Evolutionary conservation across 306 rosid genomes (phyloP), one percentile per base, ranked within the genome.

Genomic region (Inga leiocalycina): DNA sequence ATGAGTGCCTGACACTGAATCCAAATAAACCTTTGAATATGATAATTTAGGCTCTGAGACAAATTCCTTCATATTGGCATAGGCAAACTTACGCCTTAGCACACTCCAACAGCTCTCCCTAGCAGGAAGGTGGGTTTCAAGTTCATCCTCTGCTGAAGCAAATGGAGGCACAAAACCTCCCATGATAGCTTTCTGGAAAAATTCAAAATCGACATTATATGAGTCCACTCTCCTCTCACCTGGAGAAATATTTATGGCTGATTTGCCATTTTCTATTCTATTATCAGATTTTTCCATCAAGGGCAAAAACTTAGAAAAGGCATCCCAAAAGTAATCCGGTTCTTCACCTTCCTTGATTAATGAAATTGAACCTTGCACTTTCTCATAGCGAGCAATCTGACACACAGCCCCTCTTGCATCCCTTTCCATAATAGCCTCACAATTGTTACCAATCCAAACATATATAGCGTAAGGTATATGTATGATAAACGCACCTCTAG

Each of bases 161-260:
- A 90, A 89, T 56, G 99, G 98, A 78, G 99, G 99, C 79, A 93
- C 98, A 86, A 96, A 89, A 85, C 99, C 98, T 39, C 99, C 99
- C 44, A 68, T 81, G 68, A 89, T 94, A 44, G 98, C 99, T 87
- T 89, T 94, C 61, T 84, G 88, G 85, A 96, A 96, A 86, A 96
- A 92, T 85, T 94, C 99, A 80, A 85, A 96, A 85, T 96, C 99
- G 79, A 96, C 89, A 87, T 91, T 57, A 75, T 91, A 96, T 9
- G 86, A 83, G 43, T 88, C 90, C 65, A 92, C 89, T 87, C 82
- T 96, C 88, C 94, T 90, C 81, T 85, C 93, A 76, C 94, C 98
- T 3, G 90, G 84, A 46, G 27, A 61, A 80, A 75, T 71, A 84
- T 82, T 88, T 79, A 32, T 71, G 73, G 66, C 67, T 49, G 88